Conservation (phyloP, 176 grass and related monocot genomes). For the Sorghum bicolor region Sorghum_bicolor_NCBIv3 NC_012871.2:54550501-54551000, state of each 20-base stretch:
- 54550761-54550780: neutral
- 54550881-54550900: too few relatives aligned
- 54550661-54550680: neutral
- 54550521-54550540: neutral
- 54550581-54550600: neutral
- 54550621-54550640: neutral
- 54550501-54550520: neutral
- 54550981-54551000: too few relatives aligned
- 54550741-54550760: neutral
- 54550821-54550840: too few relatives aligned
- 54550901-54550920: too few relatives aligned
- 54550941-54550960: too few relatives aligned
- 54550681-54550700: neutral
- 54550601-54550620: neutral
- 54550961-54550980: too few relatives aligned
- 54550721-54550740: neutral
- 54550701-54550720: neutral
- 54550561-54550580: neutral
- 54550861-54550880: too few relatives aligned
- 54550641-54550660: neutral
- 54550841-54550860: too few relatives aligned
- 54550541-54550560: neutral
- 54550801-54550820: too few relatives aligned
- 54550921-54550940: too few relatives aligned
- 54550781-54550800: neutral